Percentiles rank a stretch among this genome's conserved stretches.
Conservation (phyloP, 2,329 filamentous ascomycete species). For the Neofusicoccum sp. region DNA sequence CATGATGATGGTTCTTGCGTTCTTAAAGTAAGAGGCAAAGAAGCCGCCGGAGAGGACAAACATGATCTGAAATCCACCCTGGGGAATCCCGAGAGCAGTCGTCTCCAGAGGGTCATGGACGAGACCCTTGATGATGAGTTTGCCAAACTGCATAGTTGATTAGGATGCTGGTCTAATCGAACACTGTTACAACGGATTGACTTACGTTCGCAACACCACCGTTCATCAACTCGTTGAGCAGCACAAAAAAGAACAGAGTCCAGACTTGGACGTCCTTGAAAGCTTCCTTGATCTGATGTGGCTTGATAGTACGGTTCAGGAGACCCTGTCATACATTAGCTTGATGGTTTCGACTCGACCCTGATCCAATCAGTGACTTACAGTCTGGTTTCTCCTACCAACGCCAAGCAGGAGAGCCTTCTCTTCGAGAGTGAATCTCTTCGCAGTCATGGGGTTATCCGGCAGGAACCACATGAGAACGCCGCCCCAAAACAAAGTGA, state of each 20-base stretch:
- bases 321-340: slow-evolving; percentile 33
- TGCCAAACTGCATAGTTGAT: slow-evolving; percentile 47
- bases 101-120: slow-evolving; percentile 46
- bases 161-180: not conserved
- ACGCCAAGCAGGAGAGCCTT: slow-evolving; percentile 44
- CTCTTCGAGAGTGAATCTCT: slow-evolving; percentile 44
- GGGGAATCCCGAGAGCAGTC: slow-evolving; percentile 54
- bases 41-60: slow-evolving; percentile 55
- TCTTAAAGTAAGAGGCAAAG: slow-evolving; percentile 51
- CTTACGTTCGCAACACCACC: slow-evolving; percentile 50
- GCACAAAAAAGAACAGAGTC: slow-evolving; percentile 45
- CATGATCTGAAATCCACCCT: slow-evolving; percentile 54
- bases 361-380: slow-evolving; percentile 6
- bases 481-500: slow-evolving; percentile 46
- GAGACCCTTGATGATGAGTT: slow-evolving; percentile 55
- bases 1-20: slow-evolving; percentile 55
- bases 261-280: slow-evolving; percentile 46
- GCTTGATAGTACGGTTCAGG: slow-evolving; percentile 49
- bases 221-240: slow-evolving; percentile 55
- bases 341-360: not conserved
- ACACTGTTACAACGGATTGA: not conserved
- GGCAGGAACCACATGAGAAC: slow-evolving; percentile 44
- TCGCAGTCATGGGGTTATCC: slow-evolving; percentile 42
- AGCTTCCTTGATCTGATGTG: slow-evolving; percentile 50
- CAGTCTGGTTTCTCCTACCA: slow-evolving; percentile 37